Conservation (phyloP, 164 flowering plant species). For the Cinnamomum micranthum region DNA sequence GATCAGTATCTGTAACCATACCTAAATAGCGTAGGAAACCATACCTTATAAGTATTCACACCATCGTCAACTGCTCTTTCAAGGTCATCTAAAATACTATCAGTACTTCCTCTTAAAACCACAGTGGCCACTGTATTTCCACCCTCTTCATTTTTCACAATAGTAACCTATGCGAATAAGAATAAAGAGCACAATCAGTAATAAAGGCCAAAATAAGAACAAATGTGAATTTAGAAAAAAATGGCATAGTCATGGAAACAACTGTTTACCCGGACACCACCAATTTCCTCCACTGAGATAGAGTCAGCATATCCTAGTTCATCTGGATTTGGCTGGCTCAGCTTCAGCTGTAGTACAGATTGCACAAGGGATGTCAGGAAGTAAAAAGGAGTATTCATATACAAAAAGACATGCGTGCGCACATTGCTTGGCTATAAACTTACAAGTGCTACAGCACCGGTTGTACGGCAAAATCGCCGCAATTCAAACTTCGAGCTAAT, state of each 20-base stretch:
- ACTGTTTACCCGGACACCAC: constrained; percentile 68
- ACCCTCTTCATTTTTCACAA: constrained; percentile 91
- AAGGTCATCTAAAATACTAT: constrained; percentile 96
- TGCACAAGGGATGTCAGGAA: constrained; percentile 4
- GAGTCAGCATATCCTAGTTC: constrained; percentile 90
- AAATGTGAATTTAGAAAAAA: constrained; percentile 4
- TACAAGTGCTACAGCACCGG: constrained; percentile 84
- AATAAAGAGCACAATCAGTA: neutral
- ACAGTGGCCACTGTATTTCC: constrained; percentile 87
- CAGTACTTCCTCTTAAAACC: constrained; percentile 91
- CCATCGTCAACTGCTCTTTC: constrained; percentile 99
- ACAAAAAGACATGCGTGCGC: neutral
- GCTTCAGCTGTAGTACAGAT: constrained; percentile 64
- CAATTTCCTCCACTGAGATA: constrained; percentile 92
- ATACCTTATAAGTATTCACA: constrained; percentile 91
- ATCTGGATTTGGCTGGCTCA: constrained; percentile 76
- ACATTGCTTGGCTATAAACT: constrained; percentile 15
- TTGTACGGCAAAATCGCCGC: constrained; percentile 89
- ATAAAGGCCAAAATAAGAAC: neutral
- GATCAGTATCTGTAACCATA: neutral
- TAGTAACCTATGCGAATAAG: constrained; percentile 51
- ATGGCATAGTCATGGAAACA: neutral
- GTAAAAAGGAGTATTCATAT: neutral
- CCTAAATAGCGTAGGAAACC: neutral
- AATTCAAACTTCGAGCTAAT: constrained; percentile 95